phyloP scores from a whole-genome alignment of 192 early-diverging fungal species.

The Coemansia sp. region DNA sequence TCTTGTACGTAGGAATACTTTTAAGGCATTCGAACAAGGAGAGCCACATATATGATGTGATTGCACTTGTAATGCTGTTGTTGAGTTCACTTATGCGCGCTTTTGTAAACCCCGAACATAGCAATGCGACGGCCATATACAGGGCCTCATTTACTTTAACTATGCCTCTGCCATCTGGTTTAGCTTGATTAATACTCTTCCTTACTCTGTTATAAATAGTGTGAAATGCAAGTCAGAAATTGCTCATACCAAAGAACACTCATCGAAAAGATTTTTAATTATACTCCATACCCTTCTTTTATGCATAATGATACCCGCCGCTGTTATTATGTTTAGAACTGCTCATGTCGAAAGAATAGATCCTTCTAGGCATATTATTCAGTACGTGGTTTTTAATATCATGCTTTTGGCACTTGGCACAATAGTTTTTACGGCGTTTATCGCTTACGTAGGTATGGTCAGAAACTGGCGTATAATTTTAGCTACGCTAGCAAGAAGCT shows the following conservation, averaged over 20 bases:
- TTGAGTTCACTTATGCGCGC: no score
- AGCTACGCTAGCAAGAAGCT: background rate
- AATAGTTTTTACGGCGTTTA: background rate
- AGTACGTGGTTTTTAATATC: constrained; percentile 11
- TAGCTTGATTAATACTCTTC: background rate
- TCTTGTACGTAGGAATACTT: no score
- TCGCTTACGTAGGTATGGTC: background rate
- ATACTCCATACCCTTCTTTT: background rate
- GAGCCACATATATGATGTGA: no score
- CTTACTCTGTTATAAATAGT: background rate
- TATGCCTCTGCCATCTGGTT: constrained; percentile 22
- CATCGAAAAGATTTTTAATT: no score
- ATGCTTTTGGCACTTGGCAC: background rate
- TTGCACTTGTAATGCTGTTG: no score
- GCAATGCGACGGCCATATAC: background rate
- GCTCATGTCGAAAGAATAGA: background rate
- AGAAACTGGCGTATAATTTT: background rate
- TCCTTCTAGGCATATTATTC: constrained; percentile 2
- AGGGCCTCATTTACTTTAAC: constrained; percentile 30
- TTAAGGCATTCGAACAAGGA: no score
- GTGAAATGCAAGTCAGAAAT: background rate
- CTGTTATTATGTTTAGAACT: constrained; percentile 19
- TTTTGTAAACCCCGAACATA: no score
- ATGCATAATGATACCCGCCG: constrained; percentile 4
- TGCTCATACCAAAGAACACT: no score